Percentiles rank a stretch among this genome's conserved stretches.
These are phyloP conservation scores for Umbelopsis sp. DNA, from an alignment of 192 early-diverging fungal genomes.

Conservation along the genomic window DNA sequence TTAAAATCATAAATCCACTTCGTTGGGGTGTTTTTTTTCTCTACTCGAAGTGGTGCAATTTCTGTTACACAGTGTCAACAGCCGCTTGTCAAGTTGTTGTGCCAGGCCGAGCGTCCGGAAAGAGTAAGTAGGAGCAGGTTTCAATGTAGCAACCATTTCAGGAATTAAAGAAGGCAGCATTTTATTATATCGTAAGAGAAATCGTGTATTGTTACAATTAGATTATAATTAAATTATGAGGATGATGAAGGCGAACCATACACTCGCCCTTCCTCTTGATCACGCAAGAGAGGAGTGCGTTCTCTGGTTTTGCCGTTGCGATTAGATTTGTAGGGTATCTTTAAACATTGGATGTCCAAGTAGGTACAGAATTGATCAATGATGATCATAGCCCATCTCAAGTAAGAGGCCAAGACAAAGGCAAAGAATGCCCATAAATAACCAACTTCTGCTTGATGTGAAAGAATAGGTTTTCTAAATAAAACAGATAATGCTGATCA, in stretches of 20 bases:
- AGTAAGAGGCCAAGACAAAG: slow-evolving; percentile 72
- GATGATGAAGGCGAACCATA: slow-evolving; percentile 8
- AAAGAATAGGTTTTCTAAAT: slow-evolving; percentile 58
- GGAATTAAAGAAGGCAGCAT: neutral
- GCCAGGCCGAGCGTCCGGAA: no score
- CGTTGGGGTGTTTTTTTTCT: no score
- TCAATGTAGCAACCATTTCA: neutral
- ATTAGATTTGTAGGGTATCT: slow-evolving; percentile 47
- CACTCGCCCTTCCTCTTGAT: slow-evolving; percentile 7
- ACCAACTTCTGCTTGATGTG: slow-evolving; percentile 60
- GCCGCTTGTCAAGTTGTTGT: no score
- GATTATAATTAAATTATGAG: neutral
- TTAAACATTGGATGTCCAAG: slow-evolving; percentile 84
- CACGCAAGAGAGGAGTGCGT: slow-evolving; percentile 7
- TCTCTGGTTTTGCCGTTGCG: slow-evolving; percentile 16
- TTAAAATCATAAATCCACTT: no score
- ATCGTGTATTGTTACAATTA: neutral
- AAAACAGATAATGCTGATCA: neutral
- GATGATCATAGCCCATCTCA: slow-evolving; percentile 81
- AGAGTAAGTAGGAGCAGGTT: no score
- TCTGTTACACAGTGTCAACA: no score
- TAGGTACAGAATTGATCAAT: slow-evolving; percentile 87
- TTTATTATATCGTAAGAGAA: neutral
- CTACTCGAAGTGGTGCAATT: no score
- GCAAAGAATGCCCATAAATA: slow-evolving; percentile 68